Evolutionary conservation across 1,139 yeast genomes (phyloP).

Genomic region (Taphrina flavorubra): DNA sequence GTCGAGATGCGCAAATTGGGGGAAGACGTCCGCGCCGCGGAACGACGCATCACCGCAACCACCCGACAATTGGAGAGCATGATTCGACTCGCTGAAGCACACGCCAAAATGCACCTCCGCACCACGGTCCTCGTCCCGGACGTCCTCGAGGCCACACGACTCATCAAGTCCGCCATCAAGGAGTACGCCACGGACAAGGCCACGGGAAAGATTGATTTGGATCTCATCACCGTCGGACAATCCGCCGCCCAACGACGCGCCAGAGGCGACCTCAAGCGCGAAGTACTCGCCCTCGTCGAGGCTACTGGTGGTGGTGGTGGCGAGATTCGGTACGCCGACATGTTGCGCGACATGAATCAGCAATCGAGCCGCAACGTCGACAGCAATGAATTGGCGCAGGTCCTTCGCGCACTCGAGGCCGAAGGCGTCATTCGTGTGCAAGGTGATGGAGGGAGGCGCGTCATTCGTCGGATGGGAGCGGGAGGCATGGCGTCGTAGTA

Average conservation of each 20-base stretch:
- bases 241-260: constrained; percentile 83
- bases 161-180: constrained; percentile 90
- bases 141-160: constrained; percentile 91
- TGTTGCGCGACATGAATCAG: constrained; percentile 70
- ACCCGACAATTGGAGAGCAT: constrained; percentile 95
- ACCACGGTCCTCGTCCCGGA: constrained; percentile 73
- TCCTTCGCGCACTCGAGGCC: constrained; percentile 69
- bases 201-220: constrained; percentile 97
- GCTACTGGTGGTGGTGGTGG: constrained; percentile 48
- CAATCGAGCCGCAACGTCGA: constrained; percentile 72
- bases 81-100: constrained; percentile 95
- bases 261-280: constrained; percentile 73
- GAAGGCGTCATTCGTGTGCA: constrained; percentile 75
- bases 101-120: constrained; percentile 91
- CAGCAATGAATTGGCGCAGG: constrained; percentile 70
- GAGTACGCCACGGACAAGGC: constrained; percentile 98
- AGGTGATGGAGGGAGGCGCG: constrained; percentile 76
- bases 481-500: constrained; percentile 24
- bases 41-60: constrained; percentile 94
- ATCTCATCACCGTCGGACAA: constrained; percentile 93
- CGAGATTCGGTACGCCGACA: constrained; percentile 65
- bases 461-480: constrained; percentile 52
- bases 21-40: constrained; percentile 84
- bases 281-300: constrained; percentile 59
- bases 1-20: constrained; percentile 95